Evolutionary conservation across 345 rosid genomes (phyloP), one percentile per base, ranked within the genome.

Genomic region (Corymbia maculata): DNA sequence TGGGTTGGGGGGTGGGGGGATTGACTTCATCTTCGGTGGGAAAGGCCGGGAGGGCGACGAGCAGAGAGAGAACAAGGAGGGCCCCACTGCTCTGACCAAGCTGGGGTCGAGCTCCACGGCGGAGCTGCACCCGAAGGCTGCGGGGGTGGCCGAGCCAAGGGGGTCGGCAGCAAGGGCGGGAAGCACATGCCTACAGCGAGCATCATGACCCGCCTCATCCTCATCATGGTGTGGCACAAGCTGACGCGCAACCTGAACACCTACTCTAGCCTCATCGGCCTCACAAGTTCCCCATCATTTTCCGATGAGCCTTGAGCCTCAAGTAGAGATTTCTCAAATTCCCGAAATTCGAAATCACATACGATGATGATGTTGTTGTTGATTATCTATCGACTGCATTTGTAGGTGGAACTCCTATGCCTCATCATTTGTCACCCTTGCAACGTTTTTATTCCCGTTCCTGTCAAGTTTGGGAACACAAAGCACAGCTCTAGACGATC

Each of bases 141-240:
- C 50, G 92, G 88, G 26, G 86, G 89, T 1, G 12, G 55, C 90
- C 8, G 94, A 36, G 12, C 44, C 13, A n/a, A 4, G 4, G 44
- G 92, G 5, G 91, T 14, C 9, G 45, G 79, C 11, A 24, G 79
- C 9, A 21, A 70, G 80, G 26, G 13, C 47, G 89, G 92, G 53
- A 90, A 92, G 88, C 94, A 92, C 44, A 92, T 97, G 97, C 99
- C 99, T 19, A 98, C 99, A 79, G 92, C 98, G 10, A 97, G 97
- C 89, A 99, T 96, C 44, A 95, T 97, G 98, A 97, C 99, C 42
- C 93, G 99, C 53, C 94, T 97, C 51, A 97, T 96, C 52, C 90
- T 96, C 89, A 96, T 97, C 91, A 96, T 97, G 99, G 99, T 96
- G 13, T 97, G 97, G 97, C 87, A 99, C 82, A 97, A 97, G 90